Base-by-base conservation (phyloP, 2,329 filamentous ascomycete genomes). In the Dothistroma pini region DNA sequence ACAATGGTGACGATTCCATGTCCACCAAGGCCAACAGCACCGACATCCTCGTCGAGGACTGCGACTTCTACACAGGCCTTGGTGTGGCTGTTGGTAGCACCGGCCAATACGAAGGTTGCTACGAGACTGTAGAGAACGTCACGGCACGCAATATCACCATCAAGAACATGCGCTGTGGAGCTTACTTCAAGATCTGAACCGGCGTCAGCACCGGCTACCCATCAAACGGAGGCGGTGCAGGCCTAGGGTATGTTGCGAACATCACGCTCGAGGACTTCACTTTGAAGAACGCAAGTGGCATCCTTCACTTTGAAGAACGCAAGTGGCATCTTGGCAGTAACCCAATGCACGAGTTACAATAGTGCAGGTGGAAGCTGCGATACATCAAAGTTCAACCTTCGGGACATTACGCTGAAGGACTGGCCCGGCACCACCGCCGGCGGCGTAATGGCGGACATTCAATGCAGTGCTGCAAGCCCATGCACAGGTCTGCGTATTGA, bases 151-250 rank as follows among this genome's bases (percentile, higher is more conserved):
- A 84, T 21, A 75, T 84, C 51, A 56, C 52, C 19, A 61, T 63
- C 57, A 60, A 64, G 21, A 32, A 57, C 34, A 64, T 65, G 63
- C 57, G 64, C 8, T 66, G 63, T 21, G 64, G 64, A 1, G 63
- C 56, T 8, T 63, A 63, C 47, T 52, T 86, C 64, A 86, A 86
- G 73, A 86, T 83, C 0, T 86, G 84, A 84, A 83, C 82, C 0
- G 82, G 80, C n/a, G 71, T 79, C 11, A 76, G 58, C 5, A 62
- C 55, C 4, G 65, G 81, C 22, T 82, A 79, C 55, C 81, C 82
- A 4, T 83, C 83, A 1, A 86, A 86, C 64, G 83, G 84, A 16
- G 84, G 83, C 1, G 83, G 83, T 9, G 83, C 81, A 19, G 84
- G 83, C 4, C 68, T 80, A 0, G 83, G 83, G 5, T 77, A 72